Base-by-base conservation (phyloP, 768 basidiomycete genomes). In the Leccinum ochraceum region DNA sequence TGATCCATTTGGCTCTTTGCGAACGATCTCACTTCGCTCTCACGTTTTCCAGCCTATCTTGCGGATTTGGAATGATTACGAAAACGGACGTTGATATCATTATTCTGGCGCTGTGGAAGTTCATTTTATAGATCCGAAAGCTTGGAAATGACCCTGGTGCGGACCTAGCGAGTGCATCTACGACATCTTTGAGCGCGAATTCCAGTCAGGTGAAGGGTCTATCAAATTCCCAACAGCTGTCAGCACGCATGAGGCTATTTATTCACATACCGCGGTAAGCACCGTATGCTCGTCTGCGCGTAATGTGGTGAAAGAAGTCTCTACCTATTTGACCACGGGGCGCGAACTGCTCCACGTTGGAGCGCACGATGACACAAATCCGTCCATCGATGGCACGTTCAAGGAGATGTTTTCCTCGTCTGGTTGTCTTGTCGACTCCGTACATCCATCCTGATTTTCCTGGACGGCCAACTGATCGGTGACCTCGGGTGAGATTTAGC, bases 151-250 rank as follows among this genome's bases (percentile, higher is more conserved):
- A 16, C 46, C 30, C 53, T 37, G 37, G 17, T 46, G 20, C 37
- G 16, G 17, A 54, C 66, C 24, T 55, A 54, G 62, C 57, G 36
- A 64, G 65, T 66, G 30, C 24, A 56, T 60, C 39, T 50, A 22
- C 34, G 46, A 26, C 32, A 34, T 37, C 6, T 26, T 28, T 51
- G 55, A 52, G 13, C 24, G 16, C 34, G 48, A 30, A 9, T 24
- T 13, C 17, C 54, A 30, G 64, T 42, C 53, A 44, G n/a, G 42
- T n/a, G n/a, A 48, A 57, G 34, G 22, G 28, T 37, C 24, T 2
- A 42, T 50, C 17, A 17, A 50, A 48, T 53, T 26, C 22, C 2
- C 22, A 32, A 30, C 22, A 44, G 30, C 50, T 46, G 39, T 46
- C 50, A 48, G 48, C 42, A 36, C 28, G 4, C 48, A 22, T 17